phyloP scores from a whole-genome alignment of 306 rosid species.

The Sesbania bispinosa region DNA sequence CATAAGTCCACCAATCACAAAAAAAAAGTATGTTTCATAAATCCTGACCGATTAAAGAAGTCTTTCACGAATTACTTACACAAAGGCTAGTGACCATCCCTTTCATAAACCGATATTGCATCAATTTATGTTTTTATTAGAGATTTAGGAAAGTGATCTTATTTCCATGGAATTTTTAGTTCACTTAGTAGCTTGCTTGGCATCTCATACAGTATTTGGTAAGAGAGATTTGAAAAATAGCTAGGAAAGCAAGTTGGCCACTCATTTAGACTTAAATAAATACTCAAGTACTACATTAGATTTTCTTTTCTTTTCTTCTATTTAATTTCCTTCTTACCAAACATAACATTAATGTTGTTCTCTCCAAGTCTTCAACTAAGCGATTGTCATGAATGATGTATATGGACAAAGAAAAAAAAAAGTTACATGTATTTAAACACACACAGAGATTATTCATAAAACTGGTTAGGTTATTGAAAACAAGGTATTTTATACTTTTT shows the following conservation, averaged over 20 bases:
- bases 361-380: conserved; percentile 18
- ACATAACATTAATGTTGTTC: conserved; percentile 20
- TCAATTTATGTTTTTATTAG: conserved; percentile 12
- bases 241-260: conserved; percentile 8
- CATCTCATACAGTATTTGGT: conserved; percentile 26
- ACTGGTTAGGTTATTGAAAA: background rate
- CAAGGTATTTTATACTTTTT: background rate
- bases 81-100: conserved; percentile 6
- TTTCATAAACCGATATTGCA: conserved; percentile 16
- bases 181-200: conserved; percentile 20
- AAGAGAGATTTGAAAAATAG: conserved; percentile 17
- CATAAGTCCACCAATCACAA: too few species aligned
- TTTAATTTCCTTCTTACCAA: conserved; percentile 28
- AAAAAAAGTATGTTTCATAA: too few species aligned
- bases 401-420: background rate
- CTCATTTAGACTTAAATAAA: background rate
- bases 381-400: conserved; percentile 3
- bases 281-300: background rate
- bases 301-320: background rate
- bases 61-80: background rate
- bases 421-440: background rate
- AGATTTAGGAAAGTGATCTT: background rate
- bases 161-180: conserved; percentile 3
- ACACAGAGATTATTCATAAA: background rate
- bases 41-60: background rate